Base-by-base conservation (phyloP, 805 yeast species). In the Candida pini region DNA sequence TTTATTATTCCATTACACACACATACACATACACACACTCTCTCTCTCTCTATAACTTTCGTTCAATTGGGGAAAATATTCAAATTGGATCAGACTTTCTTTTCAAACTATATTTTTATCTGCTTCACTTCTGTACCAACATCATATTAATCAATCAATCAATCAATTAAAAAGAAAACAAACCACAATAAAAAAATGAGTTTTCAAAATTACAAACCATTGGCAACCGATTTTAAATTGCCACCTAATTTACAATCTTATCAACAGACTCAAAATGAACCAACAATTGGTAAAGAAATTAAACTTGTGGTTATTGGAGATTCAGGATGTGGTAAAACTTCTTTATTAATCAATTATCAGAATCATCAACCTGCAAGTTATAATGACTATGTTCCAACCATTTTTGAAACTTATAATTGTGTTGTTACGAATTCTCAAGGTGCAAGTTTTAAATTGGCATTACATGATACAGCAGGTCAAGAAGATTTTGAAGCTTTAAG, bases 321-420 rank as follows among this genome's bases (percentile, higher is more conserved):
- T 56, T 88, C 90, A 48, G 89, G 86, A 13, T 81, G 92, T 54
- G 96, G 96, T n/a, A 86, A 86, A 56, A 87, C 95, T 0, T 81
- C 89, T 48, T 57, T 86, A 47, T 35, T 51, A 20, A 43, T 45
- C 22, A 60, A 84, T 14, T 87, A 80, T 53, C 71, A 85, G 4
- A 76, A 78, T 48, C 81, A 82, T 16, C 83, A 82, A 53, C 92
- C 94, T 2, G 73, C 71, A 28, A 67, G 69, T 7, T 82, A 87
- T 52, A 82, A 83, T 6, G 48, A 44, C 36, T 44, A 44, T 26
- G 35, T 44, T 6, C 95, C 95, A 1, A 84, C 92, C 0, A 79
- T 86, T 19, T 84, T 86, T 60, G 94, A 84, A 45, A 84, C 82
- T 56, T 82, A 82, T 53, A 40, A 39, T 35, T 35, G 76, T 77